Base-by-base conservation (phyloP, 202 grass and related monocot species). In the Panicum virgatum region DNA sequence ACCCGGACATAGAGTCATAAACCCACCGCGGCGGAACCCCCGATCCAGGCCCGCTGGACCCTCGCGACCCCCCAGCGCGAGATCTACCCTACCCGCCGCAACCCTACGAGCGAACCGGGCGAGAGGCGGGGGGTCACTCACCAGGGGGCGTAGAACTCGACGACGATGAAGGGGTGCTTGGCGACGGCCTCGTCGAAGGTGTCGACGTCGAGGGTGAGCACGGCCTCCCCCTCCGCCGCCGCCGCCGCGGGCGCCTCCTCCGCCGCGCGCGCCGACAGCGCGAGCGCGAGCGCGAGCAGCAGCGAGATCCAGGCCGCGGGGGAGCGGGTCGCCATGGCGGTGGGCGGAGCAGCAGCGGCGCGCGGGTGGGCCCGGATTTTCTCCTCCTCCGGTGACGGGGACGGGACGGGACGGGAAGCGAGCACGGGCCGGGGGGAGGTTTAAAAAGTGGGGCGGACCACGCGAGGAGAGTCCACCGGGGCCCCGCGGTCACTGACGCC, bases 121-220 rank as follows among this genome's bases (percentile, higher is more conserved):
- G 30, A 14, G 30, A 19, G 15, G 11, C 29, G 47, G 2, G 53
- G 25, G 58, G n/a, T n/a, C 10, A 20, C 86, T 91, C 84, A 99
- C 96, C 96, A 99, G 1, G 96, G 93, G 63, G 96, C 96, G 89
- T 99, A 99, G 89, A 99, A 99, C 89, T 99, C 93, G 56, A 99
- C 89, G 82, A 99, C 91, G 59, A 99, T 76, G 89, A 99, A 94
- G 38, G 87, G 83, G 80, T 99, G 87, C 67, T 96, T 89, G 64
- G 89, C 76, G 73, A 99, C 84, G 74, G 75, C 84, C 32, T 99
- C 91, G 2, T 88, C 80, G 86, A 99, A 96, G 89, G 48, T 84
- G 9, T 90, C 87, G 53, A 86, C 73, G 59, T 85, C 91, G 12
- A 99, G 93, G 19, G 97, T 91, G 67, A 99, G 85, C 75, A 99